Evolutionary conservation across 2,329 filamentous ascomycete species (phyloP).

Genomic region (Thermomyces lanuginosus): DNA sequence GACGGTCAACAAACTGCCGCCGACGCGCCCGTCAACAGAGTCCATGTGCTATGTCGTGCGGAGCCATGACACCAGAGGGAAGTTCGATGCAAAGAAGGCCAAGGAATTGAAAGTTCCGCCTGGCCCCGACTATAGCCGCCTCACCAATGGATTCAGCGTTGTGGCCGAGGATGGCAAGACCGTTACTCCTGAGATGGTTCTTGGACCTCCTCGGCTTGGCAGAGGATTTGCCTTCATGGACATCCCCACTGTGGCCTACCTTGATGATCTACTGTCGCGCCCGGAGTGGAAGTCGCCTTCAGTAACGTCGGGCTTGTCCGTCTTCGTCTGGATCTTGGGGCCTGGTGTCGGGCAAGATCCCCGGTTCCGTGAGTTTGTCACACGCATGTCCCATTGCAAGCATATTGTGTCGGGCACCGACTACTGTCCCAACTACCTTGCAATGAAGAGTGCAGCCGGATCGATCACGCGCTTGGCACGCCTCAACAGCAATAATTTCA

Average conservation of each 20-base stretch:
- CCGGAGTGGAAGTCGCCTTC: constrained; percentile 53
- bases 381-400: constrained; percentile 41
- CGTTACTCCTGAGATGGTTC: constrained; percentile 74
- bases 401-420: constrained; percentile 68
- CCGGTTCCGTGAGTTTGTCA: constrained; percentile 53
- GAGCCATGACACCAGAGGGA: constrained; percentile 58
- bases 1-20: constrained; percentile 47
- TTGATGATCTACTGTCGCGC: constrained; percentile 51
- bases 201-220: constrained; percentile 51
- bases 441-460: constrained; percentile 49
- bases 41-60: constrained; percentile 79
- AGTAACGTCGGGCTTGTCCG: constrained; percentile 50
- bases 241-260: constrained; percentile 52
- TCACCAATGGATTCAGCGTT: constrained; percentile 50
- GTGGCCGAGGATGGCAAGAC: constrained; percentile 46
- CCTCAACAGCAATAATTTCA: constrained; percentile 60
- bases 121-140: constrained; percentile 40
- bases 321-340: constrained; percentile 70
- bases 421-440: constrained; percentile 56
- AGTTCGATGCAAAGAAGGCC: constrained; percentile 55
- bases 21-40: constrained; percentile 46
- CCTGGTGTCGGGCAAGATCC: constrained; percentile 46
- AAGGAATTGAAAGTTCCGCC: constrained; percentile 46
- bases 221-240: constrained; percentile 67
- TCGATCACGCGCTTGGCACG: constrained; percentile 53